Evolutionary conservation across 139 green algal species (phyloP).

Genomic region (Chlorella ohadii): DNA sequence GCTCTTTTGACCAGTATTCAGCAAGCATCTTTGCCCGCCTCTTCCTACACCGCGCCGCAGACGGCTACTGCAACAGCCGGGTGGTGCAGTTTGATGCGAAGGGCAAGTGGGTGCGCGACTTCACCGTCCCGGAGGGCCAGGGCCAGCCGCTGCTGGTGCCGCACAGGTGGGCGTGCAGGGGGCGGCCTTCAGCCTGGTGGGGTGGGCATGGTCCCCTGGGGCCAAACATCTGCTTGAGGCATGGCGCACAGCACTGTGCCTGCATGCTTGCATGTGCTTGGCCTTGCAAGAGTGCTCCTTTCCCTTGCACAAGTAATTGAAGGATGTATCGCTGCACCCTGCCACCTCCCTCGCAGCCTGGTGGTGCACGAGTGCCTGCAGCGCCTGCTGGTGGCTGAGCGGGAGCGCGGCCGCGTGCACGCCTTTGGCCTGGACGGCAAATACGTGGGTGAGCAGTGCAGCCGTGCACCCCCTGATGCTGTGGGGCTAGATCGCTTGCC

Average conservation of each 20-base stretch:
- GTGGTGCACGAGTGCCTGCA: conserved; percentile 80
- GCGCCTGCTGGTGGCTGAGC: conserved; percentile 69
- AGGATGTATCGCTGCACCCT: no score
- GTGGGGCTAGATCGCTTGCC: no score
- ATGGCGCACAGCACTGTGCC: no score
- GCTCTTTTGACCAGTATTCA: no score
- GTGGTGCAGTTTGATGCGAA: conserved; percentile 44
- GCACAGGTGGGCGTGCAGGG: conserved; percentile 2
- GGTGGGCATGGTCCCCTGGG: no score
- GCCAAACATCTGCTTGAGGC: no score
- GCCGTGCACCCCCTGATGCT: no score
- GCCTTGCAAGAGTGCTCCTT: no score
- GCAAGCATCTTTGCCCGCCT: not conserved
- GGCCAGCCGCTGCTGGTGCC: not conserved
- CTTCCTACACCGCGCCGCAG: conserved; percentile 31
- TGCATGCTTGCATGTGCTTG: no score
- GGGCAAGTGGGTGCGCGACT: conserved; percentile 50
- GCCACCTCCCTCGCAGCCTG: conserved; percentile 54
- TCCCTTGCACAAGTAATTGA: no score
- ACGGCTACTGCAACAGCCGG: conserved; percentile 75
- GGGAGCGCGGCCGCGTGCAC: conserved; percentile 61
- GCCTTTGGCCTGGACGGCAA: conserved; percentile 77
- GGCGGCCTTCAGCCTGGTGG: no score
- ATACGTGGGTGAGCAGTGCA: conserved; percentile 60
- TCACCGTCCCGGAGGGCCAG: not conserved